Conservation (phyloP, 768 basidiomycete genomes). For the Psilocybe cubensis region DNA sequence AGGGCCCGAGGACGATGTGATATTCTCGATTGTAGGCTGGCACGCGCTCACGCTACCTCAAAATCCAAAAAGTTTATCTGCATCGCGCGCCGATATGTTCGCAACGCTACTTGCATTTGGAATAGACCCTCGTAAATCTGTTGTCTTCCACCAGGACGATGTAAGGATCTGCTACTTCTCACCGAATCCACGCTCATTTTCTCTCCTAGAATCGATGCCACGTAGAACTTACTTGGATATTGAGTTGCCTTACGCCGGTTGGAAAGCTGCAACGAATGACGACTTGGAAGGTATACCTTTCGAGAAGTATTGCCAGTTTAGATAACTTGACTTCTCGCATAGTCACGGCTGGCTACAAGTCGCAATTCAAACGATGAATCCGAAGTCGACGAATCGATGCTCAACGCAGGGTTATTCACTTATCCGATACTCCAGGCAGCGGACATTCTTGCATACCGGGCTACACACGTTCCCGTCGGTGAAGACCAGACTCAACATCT, state of each 20-base stretch:
- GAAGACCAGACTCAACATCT: conserved; percentile 97
- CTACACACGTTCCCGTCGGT: conserved; percentile 94
- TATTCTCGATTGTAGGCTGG: conserved; percentile 92
- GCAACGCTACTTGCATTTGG: conserved; percentile 86
- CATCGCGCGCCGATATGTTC: conserved; percentile 75
- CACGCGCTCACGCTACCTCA: conserved; percentile 95
- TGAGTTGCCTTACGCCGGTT: conserved; percentile 83
- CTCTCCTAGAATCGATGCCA: conserved; percentile 76
- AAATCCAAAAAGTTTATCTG: conserved; percentile 63
- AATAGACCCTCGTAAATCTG: conserved; percentile 73
- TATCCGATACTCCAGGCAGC: conserved; percentile 95
- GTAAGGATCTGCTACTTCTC: conserved; percentile 46
- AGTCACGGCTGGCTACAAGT: conserved; percentile 78
- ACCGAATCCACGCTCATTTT: background rate
- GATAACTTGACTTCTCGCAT: conserved; percentile 8
- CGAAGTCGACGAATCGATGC: conserved; percentile 78
- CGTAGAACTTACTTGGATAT: conserved; percentile 87
- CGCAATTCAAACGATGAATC: conserved; percentile 76
- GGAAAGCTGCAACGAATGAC: conserved; percentile 91
- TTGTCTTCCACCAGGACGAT: conserved; percentile 89
- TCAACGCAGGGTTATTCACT: conserved; percentile 86
- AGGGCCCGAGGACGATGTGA: conserved; percentile 57
- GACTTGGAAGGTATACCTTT: conserved; percentile 82
- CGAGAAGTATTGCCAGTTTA: background rate
- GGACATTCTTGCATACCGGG: conserved; percentile 84